Conservation (phyloP, 805 yeast species). For the Yamadazyma laniorum region DNA sequence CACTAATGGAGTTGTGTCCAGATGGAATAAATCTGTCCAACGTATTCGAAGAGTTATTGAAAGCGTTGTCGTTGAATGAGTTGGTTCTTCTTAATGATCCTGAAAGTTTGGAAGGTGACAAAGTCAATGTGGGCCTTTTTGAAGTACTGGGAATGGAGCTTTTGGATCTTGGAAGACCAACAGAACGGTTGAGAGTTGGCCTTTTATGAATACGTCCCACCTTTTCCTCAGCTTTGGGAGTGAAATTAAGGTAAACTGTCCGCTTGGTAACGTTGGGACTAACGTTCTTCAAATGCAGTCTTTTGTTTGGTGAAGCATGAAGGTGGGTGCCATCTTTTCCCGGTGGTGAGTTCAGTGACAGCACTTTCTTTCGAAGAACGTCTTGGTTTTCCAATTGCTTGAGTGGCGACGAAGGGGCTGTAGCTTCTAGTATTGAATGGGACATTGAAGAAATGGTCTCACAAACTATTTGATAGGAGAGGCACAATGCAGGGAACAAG, state of each 20-base stretch:
- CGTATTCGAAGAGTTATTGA: slow-evolving; percentile 22
- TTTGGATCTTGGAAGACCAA: slow-evolving; percentile 24
- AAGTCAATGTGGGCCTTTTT: slow-evolving; percentile 14
- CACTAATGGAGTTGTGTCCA: slow-evolving; percentile 38
- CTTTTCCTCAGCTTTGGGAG: slow-evolving; percentile 10
- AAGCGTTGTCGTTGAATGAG: slow-evolving; percentile 31
- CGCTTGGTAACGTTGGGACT: slow-evolving; percentile 35
- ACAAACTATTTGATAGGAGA: no score
- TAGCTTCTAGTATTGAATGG: slow-evolving; percentile 1
- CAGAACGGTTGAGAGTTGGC: slow-evolving; percentile 19
- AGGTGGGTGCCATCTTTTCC: slow-evolving; percentile 5
- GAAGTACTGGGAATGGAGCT: slow-evolving; percentile 18
- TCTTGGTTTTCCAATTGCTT: slow-evolving; percentile 5
- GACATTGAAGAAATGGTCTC: no score
- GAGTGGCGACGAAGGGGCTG: slow-evolving; percentile 6
- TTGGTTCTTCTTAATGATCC: slow-evolving; percentile 30
- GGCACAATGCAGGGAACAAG: no score
- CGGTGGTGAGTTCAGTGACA: slow-evolving; percentile 5
- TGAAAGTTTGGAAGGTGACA: slow-evolving; percentile 24
- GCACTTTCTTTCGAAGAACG: slow-evolving; percentile 6
- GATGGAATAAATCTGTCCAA: slow-evolving; percentile 46
- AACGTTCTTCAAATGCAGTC: slow-evolving; percentile 32
- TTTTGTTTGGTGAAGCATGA: slow-evolving; percentile 16
- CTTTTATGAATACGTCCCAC: slow-evolving; percentile 9
- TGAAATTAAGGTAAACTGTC: slow-evolving; percentile 22